Evolutionary conservation across 805 yeast genomes (phyloP), one percentile per base, ranked within the genome.

Genomic region (Kodamaea kaohsiungensis): DNA sequence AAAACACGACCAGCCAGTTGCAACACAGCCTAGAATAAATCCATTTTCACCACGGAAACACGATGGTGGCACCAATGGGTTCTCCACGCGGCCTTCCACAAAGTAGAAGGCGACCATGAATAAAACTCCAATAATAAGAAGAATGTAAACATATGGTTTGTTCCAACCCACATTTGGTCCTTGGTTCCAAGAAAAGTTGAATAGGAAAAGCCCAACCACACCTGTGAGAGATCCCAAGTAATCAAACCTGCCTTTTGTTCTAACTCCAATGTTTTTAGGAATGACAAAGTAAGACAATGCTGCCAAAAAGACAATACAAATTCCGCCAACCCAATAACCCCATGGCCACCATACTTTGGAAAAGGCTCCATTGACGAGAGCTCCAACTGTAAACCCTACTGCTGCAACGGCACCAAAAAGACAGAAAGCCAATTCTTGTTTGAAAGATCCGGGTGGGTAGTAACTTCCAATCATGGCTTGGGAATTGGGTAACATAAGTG

Each of bases 341-440:
- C 73, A 69, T 1, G 73, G 73, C 75, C 75, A 71, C 73, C 75
- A 70, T 2, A 61, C 66, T 10, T 56, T 62, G 1, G 67, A 60
- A 46, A 69, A 62, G 12, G 67, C 49, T 3, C 66, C 68, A 16
- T 62, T 53, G 42, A 70, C 65, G 9, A 70, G 48, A 1, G 72
- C 63, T 1, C 75, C 75, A 12, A 71, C 25, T 7, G 61, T 61
- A 48, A 67, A 69, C 4, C 75, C 76, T 12, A 57, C 49, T 2
- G 75, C 75, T 1, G 76, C 76, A 9, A 70, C 71, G 2, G 73
- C 70, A 2, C 73, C 75, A 56, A 67, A 70, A 3, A 65, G 49
- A 18, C 70, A 66, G 67, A 72, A 61, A 35, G 55, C 61, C 0
- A 65, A 12, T 37, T 62, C 51, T 46, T 62, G 62, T 51, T 56